Conservation (phyloP, 108 stramenopile genomes). For the Nitzschia inconspicua region DNA sequence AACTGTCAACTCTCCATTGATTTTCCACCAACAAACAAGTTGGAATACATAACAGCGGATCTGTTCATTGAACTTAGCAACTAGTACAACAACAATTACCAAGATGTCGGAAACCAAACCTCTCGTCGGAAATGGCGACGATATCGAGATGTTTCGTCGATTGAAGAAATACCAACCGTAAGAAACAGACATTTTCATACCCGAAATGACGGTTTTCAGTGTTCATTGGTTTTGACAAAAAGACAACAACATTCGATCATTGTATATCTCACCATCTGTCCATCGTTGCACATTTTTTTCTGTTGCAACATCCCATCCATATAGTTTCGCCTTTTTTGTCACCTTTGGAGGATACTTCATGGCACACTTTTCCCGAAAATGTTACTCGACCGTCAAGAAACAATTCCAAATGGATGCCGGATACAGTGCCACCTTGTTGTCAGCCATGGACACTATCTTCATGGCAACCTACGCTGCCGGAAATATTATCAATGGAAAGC, state of each 20-base stretch:
- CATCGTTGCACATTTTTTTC: too few relatives aligned
- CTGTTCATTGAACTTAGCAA: too few relatives aligned
- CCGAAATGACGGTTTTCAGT: too few relatives aligned
- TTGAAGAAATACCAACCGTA: conserved; percentile 87
- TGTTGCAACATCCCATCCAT: neutral
- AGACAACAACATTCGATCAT: too few relatives aligned
- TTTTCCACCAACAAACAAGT: too few relatives aligned
- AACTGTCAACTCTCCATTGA: too few relatives aligned
- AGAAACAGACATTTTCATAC: too few relatives aligned
- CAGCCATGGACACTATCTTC: conserved; percentile 93
- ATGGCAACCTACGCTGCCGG: conserved; percentile 95
- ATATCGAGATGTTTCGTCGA: conserved; percentile 61
- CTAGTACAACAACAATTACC: too few relatives aligned
- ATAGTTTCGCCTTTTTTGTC: conserved; percentile 89
- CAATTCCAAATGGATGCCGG: conserved; percentile 78
- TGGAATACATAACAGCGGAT: too few relatives aligned
- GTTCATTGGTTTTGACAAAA: too few relatives aligned
- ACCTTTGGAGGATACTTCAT: conserved; percentile 95
- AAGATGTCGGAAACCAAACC: conserved; percentile 73
- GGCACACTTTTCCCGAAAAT: conserved; percentile 94
- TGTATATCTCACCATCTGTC: too few relatives aligned
- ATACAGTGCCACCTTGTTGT: conserved; percentile 68
- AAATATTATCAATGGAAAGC: conserved; percentile 90
- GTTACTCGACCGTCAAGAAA: conserved; percentile 94
- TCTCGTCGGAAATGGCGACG: conserved; percentile 51